Evolutionary conservation across 768 basidiomycete species (phyloP).

Genomic region (Amanita pseudoporphyria): DNA sequence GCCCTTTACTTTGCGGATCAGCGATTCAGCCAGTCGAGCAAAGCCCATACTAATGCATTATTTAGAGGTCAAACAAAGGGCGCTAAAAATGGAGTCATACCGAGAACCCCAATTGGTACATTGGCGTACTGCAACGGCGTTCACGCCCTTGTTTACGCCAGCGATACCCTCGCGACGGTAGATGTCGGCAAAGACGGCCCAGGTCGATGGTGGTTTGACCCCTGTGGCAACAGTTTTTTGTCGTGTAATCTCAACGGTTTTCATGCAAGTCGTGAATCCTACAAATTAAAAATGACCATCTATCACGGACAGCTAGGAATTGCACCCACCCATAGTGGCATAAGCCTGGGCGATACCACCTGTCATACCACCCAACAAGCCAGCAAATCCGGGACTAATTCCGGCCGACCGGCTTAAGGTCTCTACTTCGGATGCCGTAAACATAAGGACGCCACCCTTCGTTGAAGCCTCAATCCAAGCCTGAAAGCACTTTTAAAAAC

Average conservation of each 20-base stretch:
- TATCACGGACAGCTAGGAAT: too few relatives aligned
- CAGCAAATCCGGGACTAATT: constrained; percentile 71
- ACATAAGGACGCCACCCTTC: constrained; percentile 92
- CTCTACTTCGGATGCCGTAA: constrained; percentile 95
- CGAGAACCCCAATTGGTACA: constrained; percentile 93
- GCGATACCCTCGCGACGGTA: constrained; percentile 88
- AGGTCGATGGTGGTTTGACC: constrained; percentile 82
- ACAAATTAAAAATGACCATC: neutral
- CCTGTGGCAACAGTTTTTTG: constrained; percentile 85
- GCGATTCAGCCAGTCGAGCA: constrained; percentile 80
- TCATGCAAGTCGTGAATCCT: constrained; percentile 99
- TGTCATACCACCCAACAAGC: constrained; percentile 93
- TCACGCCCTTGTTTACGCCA: constrained; percentile 99
- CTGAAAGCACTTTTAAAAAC: constrained; percentile 26
- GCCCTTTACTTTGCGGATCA: constrained; percentile 70
- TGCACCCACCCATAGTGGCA: constrained; percentile 92
- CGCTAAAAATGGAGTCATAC: constrained; percentile 28
- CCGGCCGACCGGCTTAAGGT: constrained; percentile 53
- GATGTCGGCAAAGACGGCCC: constrained; percentile 92
- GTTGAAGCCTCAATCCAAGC: constrained; percentile 99
- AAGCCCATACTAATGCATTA: constrained; percentile 76
- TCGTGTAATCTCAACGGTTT: constrained; percentile 96
- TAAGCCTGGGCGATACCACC: constrained; percentile 98
- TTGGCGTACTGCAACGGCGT: constrained; percentile 86
- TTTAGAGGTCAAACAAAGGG: neutral